These are phyloP conservation scores for Candida maris DNA, from an alignment of 805 yeast species.

Conservation along the genomic window DNA sequence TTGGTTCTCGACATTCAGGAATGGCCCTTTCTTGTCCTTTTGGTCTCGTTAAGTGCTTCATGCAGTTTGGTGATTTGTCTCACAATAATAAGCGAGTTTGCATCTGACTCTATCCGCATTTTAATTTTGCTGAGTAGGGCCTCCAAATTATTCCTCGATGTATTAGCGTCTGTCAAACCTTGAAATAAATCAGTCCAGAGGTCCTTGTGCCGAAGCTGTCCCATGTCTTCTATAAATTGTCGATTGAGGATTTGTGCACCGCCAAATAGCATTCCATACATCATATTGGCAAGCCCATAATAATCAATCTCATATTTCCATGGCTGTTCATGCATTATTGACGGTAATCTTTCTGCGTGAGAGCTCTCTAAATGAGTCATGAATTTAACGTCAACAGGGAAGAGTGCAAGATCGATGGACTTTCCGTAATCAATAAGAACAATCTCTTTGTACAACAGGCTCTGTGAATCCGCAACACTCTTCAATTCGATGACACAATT, in stretches of 20 bases:
- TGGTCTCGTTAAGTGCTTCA: slow-evolving; percentile 9
- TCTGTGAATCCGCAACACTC: slow-evolving; percentile 19
- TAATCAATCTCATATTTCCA: slow-evolving; percentile 86
- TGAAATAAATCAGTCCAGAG: slow-evolving; percentile 70
- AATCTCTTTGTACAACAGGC: slow-evolving; percentile 19
- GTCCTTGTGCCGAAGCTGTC: slow-evolving; percentile 72
- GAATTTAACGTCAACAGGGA: slow-evolving; percentile 50
- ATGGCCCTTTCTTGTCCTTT: neutral
- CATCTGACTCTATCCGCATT: slow-evolving; percentile 14
- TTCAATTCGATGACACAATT: slow-evolving; percentile 71
- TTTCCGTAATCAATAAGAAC: slow-evolving; percentile 75
- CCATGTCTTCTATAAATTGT: slow-evolving; percentile 45
- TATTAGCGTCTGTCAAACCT: slow-evolving; percentile 53
- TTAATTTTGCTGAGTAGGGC: slow-evolving; percentile 9
- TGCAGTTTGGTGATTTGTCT: slow-evolving; percentile 9
- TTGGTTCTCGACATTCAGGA: too few relatives aligned
- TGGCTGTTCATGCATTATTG: slow-evolving; percentile 52
- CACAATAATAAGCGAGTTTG: slow-evolving; percentile 8
- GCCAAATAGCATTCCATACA: slow-evolving; percentile 75
- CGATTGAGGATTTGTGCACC: slow-evolving; percentile 23
- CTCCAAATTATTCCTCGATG: neutral
- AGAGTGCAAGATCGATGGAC: slow-evolving; percentile 64
- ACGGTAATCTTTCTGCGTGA: slow-evolving; percentile 64
- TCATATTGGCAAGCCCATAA: slow-evolving; percentile 71
- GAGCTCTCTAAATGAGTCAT: slow-evolving; percentile 57